Percentiles rank a stretch among this genome's conserved stretches.
Evolutionary conservation across 768 basidiomycete genomes (phyloP).

Genomic region (Hypsizygus marmoreus): DNA sequence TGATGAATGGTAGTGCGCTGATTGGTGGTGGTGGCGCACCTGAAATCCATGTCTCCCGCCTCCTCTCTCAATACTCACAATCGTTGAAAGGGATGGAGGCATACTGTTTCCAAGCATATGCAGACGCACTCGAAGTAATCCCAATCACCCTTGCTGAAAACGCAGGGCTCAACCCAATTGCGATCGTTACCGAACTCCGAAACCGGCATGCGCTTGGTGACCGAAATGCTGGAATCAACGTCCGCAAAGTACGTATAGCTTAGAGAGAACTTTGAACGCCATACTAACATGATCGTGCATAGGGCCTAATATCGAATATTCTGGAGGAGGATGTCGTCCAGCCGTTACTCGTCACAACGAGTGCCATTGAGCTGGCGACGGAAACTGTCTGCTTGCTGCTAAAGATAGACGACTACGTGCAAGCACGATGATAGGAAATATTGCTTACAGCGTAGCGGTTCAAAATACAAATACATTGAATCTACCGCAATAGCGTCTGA

Average conservation of each 20-base stretch:
- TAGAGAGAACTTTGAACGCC: too few relatives aligned
- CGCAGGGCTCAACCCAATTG: constrained; percentile 96
- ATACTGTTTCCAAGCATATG: constrained; percentile 98
- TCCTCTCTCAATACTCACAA: constrained; percentile 88
- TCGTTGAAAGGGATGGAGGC: constrained; percentile 97
- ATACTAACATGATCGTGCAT: constrained; percentile 1
- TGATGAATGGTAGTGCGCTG: constrained; percentile 58
- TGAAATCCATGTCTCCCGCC: constrained; percentile 94
- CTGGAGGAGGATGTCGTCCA: constrained; percentile 97
- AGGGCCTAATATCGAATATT: constrained; percentile 98
- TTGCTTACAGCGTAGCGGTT: too few relatives aligned
- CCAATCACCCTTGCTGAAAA: constrained; percentile 98
- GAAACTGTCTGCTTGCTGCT: constrained; percentile 97
- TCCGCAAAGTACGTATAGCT: constrained; percentile 74
- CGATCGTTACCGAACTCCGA: constrained; percentile 96
- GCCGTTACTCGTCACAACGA: constrained; percentile 92
- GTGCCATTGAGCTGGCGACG: constrained; percentile 91
- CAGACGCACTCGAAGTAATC: constrained; percentile 96
- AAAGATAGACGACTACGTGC: constrained; percentile 95
- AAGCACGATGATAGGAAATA: constrained; percentile 51
- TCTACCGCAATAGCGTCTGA: too few relatives aligned
- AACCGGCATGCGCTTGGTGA: constrained; percentile 97
- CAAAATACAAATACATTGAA: too few relatives aligned
- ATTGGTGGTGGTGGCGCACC: constrained; percentile 97
- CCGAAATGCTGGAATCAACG: constrained; percentile 94